Evolutionary conservation across 768 basidiomycete species (phyloP).

Genomic region (Mycena vulgaris): DNA sequence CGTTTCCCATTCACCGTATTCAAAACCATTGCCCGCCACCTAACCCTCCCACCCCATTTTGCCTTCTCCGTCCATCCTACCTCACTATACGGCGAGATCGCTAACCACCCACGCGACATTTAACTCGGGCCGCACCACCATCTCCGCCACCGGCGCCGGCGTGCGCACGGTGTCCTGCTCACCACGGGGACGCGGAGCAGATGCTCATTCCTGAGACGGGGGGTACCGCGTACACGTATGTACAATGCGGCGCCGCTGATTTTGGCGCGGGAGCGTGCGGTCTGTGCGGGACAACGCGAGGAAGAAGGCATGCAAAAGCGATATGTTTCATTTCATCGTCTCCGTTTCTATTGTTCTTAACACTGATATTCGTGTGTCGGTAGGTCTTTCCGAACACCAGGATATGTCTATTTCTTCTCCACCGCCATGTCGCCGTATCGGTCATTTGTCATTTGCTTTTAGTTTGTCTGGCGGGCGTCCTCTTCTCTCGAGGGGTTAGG

Average conservation of each 20-base stretch:
- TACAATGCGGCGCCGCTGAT: not conserved
- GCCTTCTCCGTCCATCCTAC: no score
- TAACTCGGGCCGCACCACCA: slow-evolving; percentile 3
- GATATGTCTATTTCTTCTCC: slow-evolving; percentile 3
- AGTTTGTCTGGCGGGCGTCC: slow-evolving; percentile 2
- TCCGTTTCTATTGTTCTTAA: slow-evolving; percentile 3
- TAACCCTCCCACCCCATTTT: not conserved
- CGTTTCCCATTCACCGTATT: slow-evolving; percentile 3
- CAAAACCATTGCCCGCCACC: not conserved
- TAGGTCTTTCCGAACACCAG: slow-evolving; percentile 1
- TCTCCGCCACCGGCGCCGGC: slow-evolving; percentile 7
- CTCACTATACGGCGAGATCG: not conserved
- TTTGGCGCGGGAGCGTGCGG: not conserved
- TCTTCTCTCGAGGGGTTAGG: not conserved
- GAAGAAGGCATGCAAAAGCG: slow-evolving; percentile 1
- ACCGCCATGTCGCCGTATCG: slow-evolving; percentile 1
- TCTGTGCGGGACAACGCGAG: slow-evolving; percentile 1
- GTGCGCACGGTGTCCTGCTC: slow-evolving; percentile 6
- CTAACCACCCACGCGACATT: not conserved
- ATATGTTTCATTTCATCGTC: slow-evolving; percentile 5
- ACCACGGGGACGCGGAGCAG: slow-evolving; percentile 2
- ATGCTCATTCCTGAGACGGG: slow-evolving; percentile 2
- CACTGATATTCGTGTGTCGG: slow-evolving; percentile 4
- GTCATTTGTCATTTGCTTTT: slow-evolving; percentile 2
- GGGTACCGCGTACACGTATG: slow-evolving; percentile 4